These are phyloP conservation scores for Syncephalis fuscata DNA, from an alignment of 371 early-diverging fungal genomes.

Conservation along the genomic window DNA sequence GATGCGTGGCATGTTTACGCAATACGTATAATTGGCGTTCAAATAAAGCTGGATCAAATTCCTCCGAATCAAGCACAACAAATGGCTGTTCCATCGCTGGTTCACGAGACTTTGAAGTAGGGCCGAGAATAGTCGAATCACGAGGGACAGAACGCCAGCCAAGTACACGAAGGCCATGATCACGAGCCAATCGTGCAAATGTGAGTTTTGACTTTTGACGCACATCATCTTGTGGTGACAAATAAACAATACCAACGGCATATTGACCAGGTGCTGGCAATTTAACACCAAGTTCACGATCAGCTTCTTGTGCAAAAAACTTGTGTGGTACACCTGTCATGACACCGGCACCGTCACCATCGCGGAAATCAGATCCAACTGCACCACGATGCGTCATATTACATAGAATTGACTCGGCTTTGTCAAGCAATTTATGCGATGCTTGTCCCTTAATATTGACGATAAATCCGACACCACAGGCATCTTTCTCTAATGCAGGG, in stretches of 20 bases:
- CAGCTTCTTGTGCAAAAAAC: conserved; percentile 50
- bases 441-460: conserved; percentile 72
- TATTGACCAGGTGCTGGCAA: conserved; percentile 70
- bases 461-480: conserved; percentile 96
- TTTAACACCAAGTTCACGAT: conserved; percentile 28
- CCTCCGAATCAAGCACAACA: conserved; percentile 19
- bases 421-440: conserved; percentile 76
- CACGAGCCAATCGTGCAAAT: conserved; percentile 59
- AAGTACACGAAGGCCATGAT: conserved; percentile 53
- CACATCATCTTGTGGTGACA: conserved; percentile 46
- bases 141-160: conserved; percentile 87
- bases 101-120: conserved; percentile 72
- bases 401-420: conserved; percentile 77
- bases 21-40: conserved; percentile 77
- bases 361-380: conserved; percentile 74
- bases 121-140: conserved; percentile 76
- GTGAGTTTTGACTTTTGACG: conserved; percentile 41
- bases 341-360: conserved; percentile 81
- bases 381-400: conserved; percentile 96
- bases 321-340: conserved; percentile 89
- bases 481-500: conserved; percentile 80
- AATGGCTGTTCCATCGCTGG: conserved; percentile 93
- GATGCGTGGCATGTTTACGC: conserved; percentile 77
- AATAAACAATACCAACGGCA: conserved; percentile 86
- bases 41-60: conserved; percentile 54